These are phyloP conservation scores for Metschnikowia continentalis DNA, from an alignment of 805 yeast genomes.

Conservation along the genomic window DNA sequence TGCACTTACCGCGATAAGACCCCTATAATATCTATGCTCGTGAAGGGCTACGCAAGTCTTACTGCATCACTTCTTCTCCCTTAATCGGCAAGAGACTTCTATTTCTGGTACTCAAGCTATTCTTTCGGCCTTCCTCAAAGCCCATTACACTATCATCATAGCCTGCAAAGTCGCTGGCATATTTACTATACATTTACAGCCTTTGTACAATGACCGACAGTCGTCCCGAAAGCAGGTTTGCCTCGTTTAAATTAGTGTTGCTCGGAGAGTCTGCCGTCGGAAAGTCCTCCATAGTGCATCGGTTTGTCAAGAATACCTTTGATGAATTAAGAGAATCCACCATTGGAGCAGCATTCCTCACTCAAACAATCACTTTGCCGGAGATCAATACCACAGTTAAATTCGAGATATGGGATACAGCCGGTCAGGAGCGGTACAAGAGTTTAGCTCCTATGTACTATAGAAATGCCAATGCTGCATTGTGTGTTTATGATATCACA, in stretches of 20 bases:
- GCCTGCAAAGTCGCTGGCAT: neutral
- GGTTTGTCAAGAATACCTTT: slow-evolving; percentile 92
- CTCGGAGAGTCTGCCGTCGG: slow-evolving; percentile 99
- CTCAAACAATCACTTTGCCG: slow-evolving; percentile 84
- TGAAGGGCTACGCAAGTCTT: neutral
- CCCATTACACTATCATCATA: neutral
- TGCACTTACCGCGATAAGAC: slow-evolving; percentile 8
- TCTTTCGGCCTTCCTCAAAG: neutral
- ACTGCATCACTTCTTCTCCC: neutral
- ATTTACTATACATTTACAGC: neutral
- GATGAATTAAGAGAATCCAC: slow-evolving; percentile 98
- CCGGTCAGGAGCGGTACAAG: slow-evolving; percentile 97
- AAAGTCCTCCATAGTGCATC: slow-evolving; percentile 83
- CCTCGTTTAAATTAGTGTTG: slow-evolving; percentile 83
- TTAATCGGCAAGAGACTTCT: neutral
- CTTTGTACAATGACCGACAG: slow-evolving; percentile 3
- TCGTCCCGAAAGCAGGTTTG: slow-evolving; percentile 15
- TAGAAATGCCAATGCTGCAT: slow-evolving; percentile 94
- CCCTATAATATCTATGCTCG: neutral
- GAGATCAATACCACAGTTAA: slow-evolving; percentile 72
- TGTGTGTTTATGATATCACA: slow-evolving; percentile 92
- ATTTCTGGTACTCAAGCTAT: neutral
- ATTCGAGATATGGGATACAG: slow-evolving; percentile 95
- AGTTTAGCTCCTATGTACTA: slow-evolving; percentile 96
- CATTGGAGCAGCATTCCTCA: slow-evolving; percentile 94